Percentiles rank a stretch among this genome's conserved stretches.
Evolutionary conservation across 257 asterid species (phyloP).

Genomic region (Salvia rosmarinus): DNA sequence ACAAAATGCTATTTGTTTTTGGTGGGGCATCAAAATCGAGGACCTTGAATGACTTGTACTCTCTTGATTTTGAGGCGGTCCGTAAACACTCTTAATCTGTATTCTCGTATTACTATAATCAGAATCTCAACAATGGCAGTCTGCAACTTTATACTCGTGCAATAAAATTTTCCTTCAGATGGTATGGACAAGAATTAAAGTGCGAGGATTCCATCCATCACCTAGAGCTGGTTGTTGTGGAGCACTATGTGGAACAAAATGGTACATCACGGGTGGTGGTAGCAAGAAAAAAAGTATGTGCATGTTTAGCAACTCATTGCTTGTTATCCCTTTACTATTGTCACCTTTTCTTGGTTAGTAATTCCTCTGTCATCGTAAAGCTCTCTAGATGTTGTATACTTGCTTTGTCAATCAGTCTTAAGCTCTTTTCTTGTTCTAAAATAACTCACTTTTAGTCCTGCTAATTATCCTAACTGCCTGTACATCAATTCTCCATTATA

Average conservation of each 20-base stretch:
- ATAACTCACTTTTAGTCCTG: slow-evolving; percentile 15
- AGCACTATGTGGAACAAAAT: slow-evolving; percentile 88
- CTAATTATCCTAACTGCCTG: slow-evolving; percentile 12
- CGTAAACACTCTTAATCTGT: slow-evolving; percentile 36
- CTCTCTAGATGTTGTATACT: slow-evolving; percentile 13
- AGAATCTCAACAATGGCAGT: not conserved
- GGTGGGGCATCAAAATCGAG: slow-evolving; percentile 89
- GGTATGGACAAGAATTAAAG: slow-evolving; percentile 91
- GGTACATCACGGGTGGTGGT: slow-evolving; percentile 98
- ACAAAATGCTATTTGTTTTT: slow-evolving; percentile 75
- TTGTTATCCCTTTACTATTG: slow-evolving; percentile 15
- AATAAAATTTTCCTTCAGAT: slow-evolving; percentile 56
- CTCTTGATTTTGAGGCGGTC: slow-evolving; percentile 96
- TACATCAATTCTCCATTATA: slow-evolving; percentile 19
- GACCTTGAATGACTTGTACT: slow-evolving; percentile 89
- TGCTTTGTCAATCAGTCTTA: not conserved
- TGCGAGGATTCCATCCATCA: slow-evolving; percentile 90
- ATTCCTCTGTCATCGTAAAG: not conserved
- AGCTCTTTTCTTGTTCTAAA: not conserved
- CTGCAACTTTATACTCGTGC: slow-evolving; percentile 18
- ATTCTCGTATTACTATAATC: slow-evolving; percentile 25
- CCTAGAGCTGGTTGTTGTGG: slow-evolving; percentile 99
- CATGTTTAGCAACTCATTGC: slow-evolving; percentile 14
- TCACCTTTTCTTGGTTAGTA: slow-evolving; percentile 20
- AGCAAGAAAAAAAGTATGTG: slow-evolving; percentile 85